A percentile compares a stretch with the other conserved stretches of the same genome.
phyloP scores from a whole-genome alignment of 2,329 filamentous ascomycete genomes.

The Trichoderma koningii region DNA sequence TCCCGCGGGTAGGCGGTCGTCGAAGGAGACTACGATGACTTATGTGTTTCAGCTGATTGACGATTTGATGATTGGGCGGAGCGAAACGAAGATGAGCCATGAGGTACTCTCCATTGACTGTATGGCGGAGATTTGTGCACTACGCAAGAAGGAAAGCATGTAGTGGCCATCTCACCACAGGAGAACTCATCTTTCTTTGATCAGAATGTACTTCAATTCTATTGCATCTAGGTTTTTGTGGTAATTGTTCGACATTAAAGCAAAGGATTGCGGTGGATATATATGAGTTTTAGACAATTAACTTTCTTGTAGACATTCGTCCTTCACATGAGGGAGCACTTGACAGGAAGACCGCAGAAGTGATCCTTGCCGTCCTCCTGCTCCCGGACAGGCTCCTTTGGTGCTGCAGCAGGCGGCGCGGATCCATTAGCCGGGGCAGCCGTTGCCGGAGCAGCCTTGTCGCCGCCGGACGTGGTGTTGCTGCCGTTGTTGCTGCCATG shows the following conservation, averaged over 20 bases:
- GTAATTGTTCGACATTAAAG: constrained; percentile 10
- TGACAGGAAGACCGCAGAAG: constrained; percentile 72
- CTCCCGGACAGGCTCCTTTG: constrained; percentile 16
- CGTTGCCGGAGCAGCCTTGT: constrained; percentile 35
- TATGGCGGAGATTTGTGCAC: constrained; percentile 36
- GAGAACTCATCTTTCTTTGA: neutral
- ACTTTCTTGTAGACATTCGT: neutral
- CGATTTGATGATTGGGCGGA: constrained; percentile 33
- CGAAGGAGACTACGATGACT: constrained; percentile 35
- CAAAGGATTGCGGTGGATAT: constrained; percentile 9
- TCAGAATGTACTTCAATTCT: neutral
- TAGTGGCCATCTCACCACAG: neutral
- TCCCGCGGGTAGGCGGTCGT: constrained; percentile 29
- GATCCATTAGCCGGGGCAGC: constrained; percentile 33
- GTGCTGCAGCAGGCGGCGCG: constrained; percentile 29
- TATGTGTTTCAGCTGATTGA: constrained; percentile 36
- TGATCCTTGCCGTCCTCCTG: constrained; percentile 51
- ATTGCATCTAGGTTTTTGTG: constrained; percentile 16
- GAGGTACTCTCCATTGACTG: constrained; percentile 37
- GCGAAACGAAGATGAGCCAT: constrained; percentile 32
- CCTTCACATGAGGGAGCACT: constrained; percentile 67
- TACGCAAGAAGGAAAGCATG: constrained; percentile 33
- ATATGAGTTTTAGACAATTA: constrained; percentile 11
- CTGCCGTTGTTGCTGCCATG: constrained; percentile 54
- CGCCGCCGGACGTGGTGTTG: too few relatives aligned